Conservation (phyloP, 306 rosid species). For the Abrus pulchellus region DNA sequence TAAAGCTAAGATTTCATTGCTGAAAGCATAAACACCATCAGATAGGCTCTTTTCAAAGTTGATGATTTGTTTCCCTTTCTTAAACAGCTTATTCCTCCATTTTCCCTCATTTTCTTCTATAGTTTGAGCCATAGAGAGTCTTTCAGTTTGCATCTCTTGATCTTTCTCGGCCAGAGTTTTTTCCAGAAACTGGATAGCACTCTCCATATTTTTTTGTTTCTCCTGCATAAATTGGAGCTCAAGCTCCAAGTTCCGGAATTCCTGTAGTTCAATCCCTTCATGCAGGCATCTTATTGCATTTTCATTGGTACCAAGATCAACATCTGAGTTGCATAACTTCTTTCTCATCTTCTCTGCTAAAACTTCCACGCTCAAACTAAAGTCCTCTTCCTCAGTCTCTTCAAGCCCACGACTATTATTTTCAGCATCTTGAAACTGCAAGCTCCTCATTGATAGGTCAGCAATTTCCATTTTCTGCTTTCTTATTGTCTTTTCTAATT, state of each 20-base stretch:
- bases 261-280: slow-evolving; percentile 58
- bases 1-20: slow-evolving; percentile 43
- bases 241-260: slow-evolving; percentile 47
- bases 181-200: slow-evolving; percentile 49
- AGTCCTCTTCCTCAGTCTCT: slow-evolving; percentile 54
- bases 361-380: slow-evolving; percentile 44
- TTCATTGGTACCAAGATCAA: slow-evolving; percentile 39
- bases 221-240: slow-evolving; percentile 49
- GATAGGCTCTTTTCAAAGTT: slow-evolving; percentile 53
- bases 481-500: slow-evolving; percentile 47
- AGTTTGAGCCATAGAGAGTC: slow-evolving; percentile 27
- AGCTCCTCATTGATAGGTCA: slow-evolving; percentile 44
- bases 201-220: slow-evolving; percentile 51
- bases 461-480: slow-evolving; percentile 51
- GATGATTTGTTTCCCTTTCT: slow-evolving; percentile 50
- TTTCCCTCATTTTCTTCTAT: slow-evolving; percentile 49
- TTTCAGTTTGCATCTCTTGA: slow-evolving; percentile 47
- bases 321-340: slow-evolving; percentile 44
- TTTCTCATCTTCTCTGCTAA: slow-evolving; percentile 44
- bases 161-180: slow-evolving; percentile 53
- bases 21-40: slow-evolving; percentile 51
- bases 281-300: slow-evolving; percentile 52
- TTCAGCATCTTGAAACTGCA: slow-evolving; percentile 45
- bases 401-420: slow-evolving; percentile 41
- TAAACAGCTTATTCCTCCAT: slow-evolving; percentile 49